These are phyloP conservation scores for Trapa incisa DNA, from an alignment of 345 rosid genomes.

Conservation along the genomic window DNA sequence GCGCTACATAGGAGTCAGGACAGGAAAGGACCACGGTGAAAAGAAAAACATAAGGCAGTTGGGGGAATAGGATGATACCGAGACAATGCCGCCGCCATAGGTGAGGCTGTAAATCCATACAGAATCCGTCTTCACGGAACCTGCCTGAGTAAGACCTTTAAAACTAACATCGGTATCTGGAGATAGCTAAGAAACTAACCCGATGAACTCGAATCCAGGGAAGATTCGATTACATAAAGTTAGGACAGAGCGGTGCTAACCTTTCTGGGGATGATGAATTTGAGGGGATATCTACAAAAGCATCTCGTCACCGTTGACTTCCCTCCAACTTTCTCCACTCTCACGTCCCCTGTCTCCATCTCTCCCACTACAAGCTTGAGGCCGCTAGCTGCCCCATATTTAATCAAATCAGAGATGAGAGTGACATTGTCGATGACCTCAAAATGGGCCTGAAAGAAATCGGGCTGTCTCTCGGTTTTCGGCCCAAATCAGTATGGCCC, in stretches of 20 bases:
- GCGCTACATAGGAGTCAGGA: too few relatives aligned
- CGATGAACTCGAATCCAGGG: not conserved
- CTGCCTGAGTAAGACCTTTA: constrained; percentile 39
- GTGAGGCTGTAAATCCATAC: constrained; percentile 82
- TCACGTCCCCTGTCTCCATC: constrained; percentile 51
- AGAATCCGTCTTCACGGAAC: constrained; percentile 55
- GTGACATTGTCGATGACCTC: too few relatives aligned
- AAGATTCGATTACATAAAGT: not conserved
- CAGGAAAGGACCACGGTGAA: too few relatives aligned
- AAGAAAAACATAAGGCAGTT: not conserved
- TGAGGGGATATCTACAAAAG: constrained; percentile 86
- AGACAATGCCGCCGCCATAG: constrained; percentile 93
- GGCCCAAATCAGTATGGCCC: too few relatives aligned
- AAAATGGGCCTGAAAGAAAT: too few relatives aligned
- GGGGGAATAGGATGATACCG: constrained; percentile 28
- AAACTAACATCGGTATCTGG: not conserved
- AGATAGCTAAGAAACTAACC: not conserved
- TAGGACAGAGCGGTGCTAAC: constrained; percentile 14
- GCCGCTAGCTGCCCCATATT: constrained; percentile 28
- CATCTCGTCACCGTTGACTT: constrained; percentile 61
- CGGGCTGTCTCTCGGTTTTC: too few relatives aligned
- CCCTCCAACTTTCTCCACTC: constrained; percentile 54
- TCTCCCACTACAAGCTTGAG: not conserved
- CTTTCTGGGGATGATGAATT: constrained; percentile 73
- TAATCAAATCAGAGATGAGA: too few relatives aligned